Percentiles rank a stretch among this genome's conserved stretches.
Evolutionary conservation across 768 basidiomycete genomes (phyloP).

Genomic region (Leccinellum rugosiceps): DNA sequence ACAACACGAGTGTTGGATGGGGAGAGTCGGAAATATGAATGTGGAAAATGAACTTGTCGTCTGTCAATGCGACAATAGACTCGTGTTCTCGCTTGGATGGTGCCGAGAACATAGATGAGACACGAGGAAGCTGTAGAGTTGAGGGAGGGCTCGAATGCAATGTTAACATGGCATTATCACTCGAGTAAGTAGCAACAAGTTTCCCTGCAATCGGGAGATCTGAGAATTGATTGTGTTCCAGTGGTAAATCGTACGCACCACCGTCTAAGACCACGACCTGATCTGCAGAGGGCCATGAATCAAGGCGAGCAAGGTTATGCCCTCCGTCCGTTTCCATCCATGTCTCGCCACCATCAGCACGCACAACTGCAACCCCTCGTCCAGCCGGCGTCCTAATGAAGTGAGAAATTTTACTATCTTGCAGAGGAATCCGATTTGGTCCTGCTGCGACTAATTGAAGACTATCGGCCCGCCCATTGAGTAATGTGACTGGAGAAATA

Average conservation of each 20-base stretch:
- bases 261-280: conserved; percentile 67
- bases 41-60: conserved; percentile 56
- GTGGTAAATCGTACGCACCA: conserved; percentile 40
- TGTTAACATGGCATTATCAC: conserved; percentile 43
- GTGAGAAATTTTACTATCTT: conserved; percentile 52
- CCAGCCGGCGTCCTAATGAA: conserved; percentile 82
- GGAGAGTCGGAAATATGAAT: conserved; percentile 41
- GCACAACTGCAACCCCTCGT: conserved; percentile 64
- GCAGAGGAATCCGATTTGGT: conserved; percentile 38
- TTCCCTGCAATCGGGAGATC: conserved; percentile 38
- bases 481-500: conserved; percentile 57
- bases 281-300: conserved; percentile 56
- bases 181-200: conserved; percentile 58
- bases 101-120: conserved; percentile 63
- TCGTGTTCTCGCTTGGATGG: conserved; percentile 52
- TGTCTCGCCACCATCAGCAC: conserved; percentile 57
- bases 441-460: conserved; percentile 43
- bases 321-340: conserved; percentile 55
- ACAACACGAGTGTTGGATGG: conserved; percentile 40
- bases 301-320: conserved; percentile 44
- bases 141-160: conserved; percentile 49
- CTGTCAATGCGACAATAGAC: conserved; percentile 64
- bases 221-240: background rate
- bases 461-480: conserved; percentile 56
- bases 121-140: conserved; percentile 43